These are phyloP conservation scores for Protomyces inouyei DNA, from an alignment of 1,139 yeast genomes.

Conservation along the genomic window DNA sequence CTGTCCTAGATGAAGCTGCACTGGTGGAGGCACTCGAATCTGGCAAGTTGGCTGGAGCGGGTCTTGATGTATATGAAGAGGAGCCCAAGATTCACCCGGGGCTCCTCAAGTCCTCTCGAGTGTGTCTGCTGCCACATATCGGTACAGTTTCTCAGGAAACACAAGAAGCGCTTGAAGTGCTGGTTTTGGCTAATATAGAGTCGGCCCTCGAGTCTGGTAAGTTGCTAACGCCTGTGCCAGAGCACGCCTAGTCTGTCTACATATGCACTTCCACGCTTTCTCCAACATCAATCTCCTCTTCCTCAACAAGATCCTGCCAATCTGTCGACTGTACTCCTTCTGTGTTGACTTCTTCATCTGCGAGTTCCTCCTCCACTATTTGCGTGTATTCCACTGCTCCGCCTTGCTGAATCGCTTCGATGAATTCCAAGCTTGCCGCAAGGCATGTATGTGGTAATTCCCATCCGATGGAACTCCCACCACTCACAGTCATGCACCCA, in stretches of 20 bases:
- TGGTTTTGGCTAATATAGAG: conserved; percentile 45
- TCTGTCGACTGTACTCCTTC: neutral
- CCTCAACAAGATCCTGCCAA: neutral
- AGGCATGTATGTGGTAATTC: neutral
- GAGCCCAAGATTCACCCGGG: conserved; percentile 55
- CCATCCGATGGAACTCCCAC: neutral
- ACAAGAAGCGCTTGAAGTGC: conserved; percentile 52
- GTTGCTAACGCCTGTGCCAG: conserved; percentile 4
- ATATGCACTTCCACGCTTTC: neutral
- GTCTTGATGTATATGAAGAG: conserved; percentile 71
- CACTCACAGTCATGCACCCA: neutral
- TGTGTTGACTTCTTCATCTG: neutral
- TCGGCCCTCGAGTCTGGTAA: neutral
- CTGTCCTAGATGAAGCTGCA: conserved; percentile 59
- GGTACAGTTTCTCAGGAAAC: conserved; percentile 69
- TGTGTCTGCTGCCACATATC: conserved; percentile 64
- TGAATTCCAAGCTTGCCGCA: neutral
- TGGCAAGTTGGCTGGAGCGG: conserved; percentile 67
- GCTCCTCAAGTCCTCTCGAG: conserved; percentile 43
- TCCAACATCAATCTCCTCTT: neutral
- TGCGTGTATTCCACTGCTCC: neutral
- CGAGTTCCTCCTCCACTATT: neutral
- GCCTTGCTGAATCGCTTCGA: neutral
- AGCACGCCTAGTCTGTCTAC: neutral
- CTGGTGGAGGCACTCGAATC: conserved; percentile 54